These are phyloP conservation scores for Microdochium trichocladiopsis DNA, from an alignment of 2,329 filamentous ascomycete species.

Conservation along the genomic window DNA sequence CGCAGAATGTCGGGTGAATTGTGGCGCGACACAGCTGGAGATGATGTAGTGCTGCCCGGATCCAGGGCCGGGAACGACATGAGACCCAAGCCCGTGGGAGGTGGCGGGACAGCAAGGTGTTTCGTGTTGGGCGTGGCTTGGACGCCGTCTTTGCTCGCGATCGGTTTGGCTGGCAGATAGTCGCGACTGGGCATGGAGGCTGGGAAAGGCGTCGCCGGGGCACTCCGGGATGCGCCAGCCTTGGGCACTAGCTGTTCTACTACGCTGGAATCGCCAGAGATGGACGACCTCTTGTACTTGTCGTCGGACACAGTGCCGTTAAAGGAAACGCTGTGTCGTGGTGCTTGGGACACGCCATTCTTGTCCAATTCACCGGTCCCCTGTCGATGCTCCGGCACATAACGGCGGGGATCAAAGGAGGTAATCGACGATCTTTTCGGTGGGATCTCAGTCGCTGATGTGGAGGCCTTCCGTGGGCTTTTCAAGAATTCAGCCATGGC, in stretches of 20 bases:
- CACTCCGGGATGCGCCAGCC: neutral
- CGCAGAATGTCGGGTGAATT: neutral
- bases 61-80: neutral
- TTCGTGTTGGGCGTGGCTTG: neutral
- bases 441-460: neutral
- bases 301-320: neutral
- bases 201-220: neutral
- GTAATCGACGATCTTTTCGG: neutral
- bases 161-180: neutral
- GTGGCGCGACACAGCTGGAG: neutral
- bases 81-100: neutral
- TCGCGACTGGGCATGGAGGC: neutral
- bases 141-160: neutral
- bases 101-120: neutral
- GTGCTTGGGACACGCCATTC: too few species aligned
- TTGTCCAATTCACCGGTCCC: too few species aligned
- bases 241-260: neutral
- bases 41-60: neutral
- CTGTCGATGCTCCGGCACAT: neutral
- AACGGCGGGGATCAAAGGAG: neutral
- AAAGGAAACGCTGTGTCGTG: neutral
- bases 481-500: slow-evolving; percentile 41
- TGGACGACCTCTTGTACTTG: neutral
- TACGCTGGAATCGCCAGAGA: neutral
- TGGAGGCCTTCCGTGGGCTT: neutral